A percentile compares a stretch with the other conserved stretches of the same genome.
Conservation (phyloP, 2,329 filamentous ascomycete species). For the Coniella lustricola region DNA sequence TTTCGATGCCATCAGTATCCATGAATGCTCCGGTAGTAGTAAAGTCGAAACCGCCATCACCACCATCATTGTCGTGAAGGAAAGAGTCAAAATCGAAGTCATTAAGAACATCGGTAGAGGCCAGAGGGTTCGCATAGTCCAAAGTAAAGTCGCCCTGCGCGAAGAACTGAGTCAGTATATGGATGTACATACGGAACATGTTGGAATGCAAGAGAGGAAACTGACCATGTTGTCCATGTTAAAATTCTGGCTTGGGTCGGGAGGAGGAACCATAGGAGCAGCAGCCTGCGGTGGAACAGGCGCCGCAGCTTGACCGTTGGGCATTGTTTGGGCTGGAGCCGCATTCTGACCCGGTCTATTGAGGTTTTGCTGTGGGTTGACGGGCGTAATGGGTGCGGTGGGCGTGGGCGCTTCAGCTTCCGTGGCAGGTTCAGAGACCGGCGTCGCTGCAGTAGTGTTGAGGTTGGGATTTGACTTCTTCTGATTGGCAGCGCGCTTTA, state of each 20-base stretch:
- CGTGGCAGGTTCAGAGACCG: constrained; percentile 47
- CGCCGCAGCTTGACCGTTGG: constrained; percentile 39
- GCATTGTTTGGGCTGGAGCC: constrained; percentile 30
- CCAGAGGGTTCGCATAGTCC: constrained; percentile 49
- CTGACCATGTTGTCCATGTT: constrained; percentile 45
- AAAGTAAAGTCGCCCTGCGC: constrained; percentile 38
- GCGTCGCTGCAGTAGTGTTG: constrained; percentile 45
- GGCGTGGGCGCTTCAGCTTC: constrained; percentile 52
- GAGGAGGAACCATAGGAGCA: constrained; percentile 36
- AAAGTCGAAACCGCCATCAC: constrained; percentile 48
- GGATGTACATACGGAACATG: constrained; percentile 1
- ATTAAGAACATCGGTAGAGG: constrained; percentile 51
- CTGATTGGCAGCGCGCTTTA: constrained; percentile 41
- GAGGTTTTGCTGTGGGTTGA: constrained; percentile 42
- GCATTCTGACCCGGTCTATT: constrained; percentile 37
- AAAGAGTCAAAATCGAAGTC: constrained; percentile 66
- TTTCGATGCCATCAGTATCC: constrained; percentile 48
- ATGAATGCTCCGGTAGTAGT: constrained; percentile 43
- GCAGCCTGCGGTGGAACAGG: constrained; percentile 35
- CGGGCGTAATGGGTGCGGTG: constrained; percentile 57
- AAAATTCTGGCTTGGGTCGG: constrained; percentile 43
- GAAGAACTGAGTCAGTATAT: constrained; percentile 17
- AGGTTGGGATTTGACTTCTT: constrained; percentile 57
- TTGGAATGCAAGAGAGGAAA: no score
- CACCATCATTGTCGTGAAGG: constrained; percentile 49